Base-by-base conservation (phyloP, 805 yeast genomes). In the Metschnikowia bowlesiae region DNA sequence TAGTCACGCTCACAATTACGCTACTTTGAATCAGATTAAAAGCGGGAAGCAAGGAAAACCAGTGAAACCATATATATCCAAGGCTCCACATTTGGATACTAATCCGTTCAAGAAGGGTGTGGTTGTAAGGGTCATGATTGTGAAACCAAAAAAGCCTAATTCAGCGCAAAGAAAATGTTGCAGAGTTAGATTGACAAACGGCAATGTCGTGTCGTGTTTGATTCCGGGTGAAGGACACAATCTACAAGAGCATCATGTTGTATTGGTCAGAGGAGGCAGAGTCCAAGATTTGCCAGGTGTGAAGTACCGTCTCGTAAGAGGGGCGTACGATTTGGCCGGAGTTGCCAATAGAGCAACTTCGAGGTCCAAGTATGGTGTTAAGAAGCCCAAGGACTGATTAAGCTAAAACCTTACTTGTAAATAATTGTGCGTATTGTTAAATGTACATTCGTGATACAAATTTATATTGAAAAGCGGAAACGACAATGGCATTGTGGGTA, bases 151-250 rank as follows among this genome's bases (percentile, higher is more conserved):
- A 76, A 94, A 94, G 68, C 99, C 99, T 34, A 94, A 94, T 74
- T 92, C 98, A 40, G 97, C 99, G 16, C 92, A 91, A 72, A 82
- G 99, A 73, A 94, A 94, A 69, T 96, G 95, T 43, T 90, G 96
- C 56, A 86, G 98, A 75, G 98, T 94, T 22, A 81, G 96, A 70
- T 77, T 94, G 53, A 81, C 96, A 9, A 92, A 88, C 62, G 99
- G 98, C 29, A 85, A 84, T 57, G 84, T 88, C 45, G 81, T 94
- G 14, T 84, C 92, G 42, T 97, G 97, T 1, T 91, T 90, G 67
- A 94, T 94, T 51, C 97, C 97, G 13, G 99, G 99, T 49, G 97
- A 94, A 66, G 99, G 99, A 18, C 99, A 94, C 70, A 94, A 94
- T 64, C 85, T 96, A 22, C 98, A 94, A 74, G 99, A 94, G 68